Evolutionary conservation across 805 yeast genomes (phyloP).

Genomic region (Yarrowia deformans): DNA sequence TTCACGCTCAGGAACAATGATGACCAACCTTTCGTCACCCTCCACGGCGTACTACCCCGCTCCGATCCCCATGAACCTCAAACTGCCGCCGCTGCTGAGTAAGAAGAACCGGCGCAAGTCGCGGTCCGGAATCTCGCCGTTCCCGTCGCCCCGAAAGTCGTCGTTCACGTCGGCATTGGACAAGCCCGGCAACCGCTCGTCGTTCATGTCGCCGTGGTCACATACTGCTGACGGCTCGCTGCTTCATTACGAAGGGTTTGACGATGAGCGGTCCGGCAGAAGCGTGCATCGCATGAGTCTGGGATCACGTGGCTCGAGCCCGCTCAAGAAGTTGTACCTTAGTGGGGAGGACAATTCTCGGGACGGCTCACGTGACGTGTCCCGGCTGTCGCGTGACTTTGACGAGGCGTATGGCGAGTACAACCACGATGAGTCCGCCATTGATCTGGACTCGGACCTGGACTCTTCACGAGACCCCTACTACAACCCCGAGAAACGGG

Average conservation of each 20-base stretch:
- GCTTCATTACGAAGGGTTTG: slow-evolving; percentile 16
- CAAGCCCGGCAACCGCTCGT: slow-evolving; percentile 15
- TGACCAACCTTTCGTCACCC: neutral
- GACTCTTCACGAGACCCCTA: neutral
- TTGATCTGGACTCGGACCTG: neutral
- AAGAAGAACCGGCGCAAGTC: slow-evolving; percentile 47
- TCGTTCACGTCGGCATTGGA: slow-evolving; percentile 50
- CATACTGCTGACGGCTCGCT: slow-evolving; percentile 25
- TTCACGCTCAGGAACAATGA: slow-evolving; percentile 11
- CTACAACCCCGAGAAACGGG: slow-evolving; percentile 32
- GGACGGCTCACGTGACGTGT: neutral
- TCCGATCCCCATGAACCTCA: slow-evolving; percentile 50
- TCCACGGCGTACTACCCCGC: slow-evolving; percentile 48
- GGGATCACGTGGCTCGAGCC: neutral
- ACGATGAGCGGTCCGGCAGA: slow-evolving; percentile 5
- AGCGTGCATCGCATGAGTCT: neutral
- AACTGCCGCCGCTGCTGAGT: slow-evolving; percentile 50
- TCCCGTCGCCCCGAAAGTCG: neutral
- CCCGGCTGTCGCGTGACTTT: neutral
- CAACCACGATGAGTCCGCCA: neutral
- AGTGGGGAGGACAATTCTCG: neutral
- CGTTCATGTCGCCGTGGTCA: slow-evolving; percentile 30
- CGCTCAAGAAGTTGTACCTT: neutral
- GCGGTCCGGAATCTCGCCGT: slow-evolving; percentile 9
- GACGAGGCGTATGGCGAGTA: slow-evolving; percentile 1